Base-by-base conservation (phyloP, 108 stramenopile species). In the Pseudonitzschia multistriata region DNA sequence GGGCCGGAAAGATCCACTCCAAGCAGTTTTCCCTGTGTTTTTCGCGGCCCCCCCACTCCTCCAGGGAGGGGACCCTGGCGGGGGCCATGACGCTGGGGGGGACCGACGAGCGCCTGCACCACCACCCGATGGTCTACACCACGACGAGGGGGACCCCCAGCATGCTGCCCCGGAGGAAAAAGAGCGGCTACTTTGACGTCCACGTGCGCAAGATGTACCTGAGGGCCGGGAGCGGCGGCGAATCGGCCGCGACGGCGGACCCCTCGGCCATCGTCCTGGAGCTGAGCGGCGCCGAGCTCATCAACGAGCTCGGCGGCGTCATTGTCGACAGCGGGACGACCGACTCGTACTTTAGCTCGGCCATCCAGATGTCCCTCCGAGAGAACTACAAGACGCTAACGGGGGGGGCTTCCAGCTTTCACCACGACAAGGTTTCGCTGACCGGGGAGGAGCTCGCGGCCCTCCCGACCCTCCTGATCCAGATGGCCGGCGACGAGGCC, bases 271-370 rank as follows among this genome's bases (percentile, higher is more conserved):
- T 83, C 33, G 28, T 72, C 27, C 67, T 76, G 3, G 57, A 70
- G 7, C 49, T 77, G 4, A 48, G 70, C 25, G 31, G 79, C 22
- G 29, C 64, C 0, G 78, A 80, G 65, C 21, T 22, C 15, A 33
- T 22, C 30, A 68, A 89, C 71, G 89, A 95, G 45, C 55, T 48
- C 10, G 94, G 97, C 6, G 90, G 88, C 49, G 88, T 92, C 57
- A 99, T 99, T 79, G 94, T 99, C 5, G 98, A 99, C 78, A 83
- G 81, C 59, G 98, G 98, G 7, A 99, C 98, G 14, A 99, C 98
- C 15, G 98, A 99, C 81, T 96, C 96, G 14, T 99, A 99, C 70
- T 86, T 96, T 28, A 80, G 80, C 3, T 61, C 67, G 27, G 53
- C 35, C 19, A 71, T 94, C 24, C 74, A 77, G 8, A 31, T 57